A percentile compares a stretch with the other conserved stretches of the same genome.
These are phyloP conservation scores for Elaeagnus macrophylla DNA, from an alignment of 306 rosid species.

Conservation along the genomic window DNA sequence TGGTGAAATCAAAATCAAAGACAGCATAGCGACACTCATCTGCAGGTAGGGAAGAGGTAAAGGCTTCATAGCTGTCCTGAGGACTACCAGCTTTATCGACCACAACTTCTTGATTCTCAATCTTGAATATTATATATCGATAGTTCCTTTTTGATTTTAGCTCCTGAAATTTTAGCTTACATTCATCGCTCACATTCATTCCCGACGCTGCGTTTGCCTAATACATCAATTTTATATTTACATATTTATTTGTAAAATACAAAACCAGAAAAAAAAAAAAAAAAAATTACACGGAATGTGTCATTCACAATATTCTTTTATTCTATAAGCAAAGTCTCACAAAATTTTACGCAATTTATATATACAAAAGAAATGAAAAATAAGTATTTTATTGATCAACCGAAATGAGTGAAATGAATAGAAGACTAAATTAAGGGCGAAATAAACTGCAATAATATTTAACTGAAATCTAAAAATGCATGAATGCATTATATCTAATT, in stretches of 20 bases:
- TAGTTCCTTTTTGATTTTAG: constrained; percentile 51
- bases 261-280: not conserved
- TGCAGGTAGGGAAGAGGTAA: constrained; percentile 42
- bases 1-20: constrained; percentile 56
- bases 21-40: constrained; percentile 66
- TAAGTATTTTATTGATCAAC: too few species aligned
- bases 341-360: too few species aligned
- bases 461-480: too few species aligned
- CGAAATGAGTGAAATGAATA: too few species aligned
- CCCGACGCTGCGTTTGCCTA: constrained; percentile 54
- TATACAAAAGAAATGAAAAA: too few species aligned
- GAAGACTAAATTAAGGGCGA: too few species aligned
- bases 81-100: constrained; percentile 47
- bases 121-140: constrained; percentile 60
- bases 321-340: too few species aligned
- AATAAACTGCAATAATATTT: too few species aligned
- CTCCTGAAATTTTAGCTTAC: constrained; percentile 53
- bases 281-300: not conserved
- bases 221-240: constrained; percentile 5
- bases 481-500: too few species aligned
- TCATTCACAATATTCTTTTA: too few species aligned
- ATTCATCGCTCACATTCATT: constrained; percentile 56
- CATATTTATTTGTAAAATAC: too few species aligned
- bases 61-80: constrained; percentile 37
- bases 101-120: constrained; percentile 48